Evolutionary conservation across 2,329 filamentous ascomycete species (phyloP), one percentile per base, ranked within the genome.

Genomic region (Phoma sp.): DNA sequence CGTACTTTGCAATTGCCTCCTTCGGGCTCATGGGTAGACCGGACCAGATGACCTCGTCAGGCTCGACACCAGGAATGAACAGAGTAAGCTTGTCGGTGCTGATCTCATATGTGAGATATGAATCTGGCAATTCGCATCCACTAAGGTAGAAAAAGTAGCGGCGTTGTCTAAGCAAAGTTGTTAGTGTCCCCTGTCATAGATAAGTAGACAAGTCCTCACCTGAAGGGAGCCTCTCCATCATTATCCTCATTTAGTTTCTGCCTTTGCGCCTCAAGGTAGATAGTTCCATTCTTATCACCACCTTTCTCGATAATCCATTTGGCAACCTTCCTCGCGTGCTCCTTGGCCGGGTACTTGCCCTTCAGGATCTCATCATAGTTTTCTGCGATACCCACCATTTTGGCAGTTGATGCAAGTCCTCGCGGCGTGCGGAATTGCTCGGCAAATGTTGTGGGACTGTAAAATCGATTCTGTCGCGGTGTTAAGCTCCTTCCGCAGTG

Each of bases 131-230:
- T 58, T 87, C 83, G 70, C 87, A 96, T 65, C 95, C 95, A 23
- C 91, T 93, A 39, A 98, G 82, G 77, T 99, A 99, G 84, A 90
- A 97, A 79, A 99, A 99, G 75, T 87, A 90, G 50, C 95, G 88
- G 59, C 93, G 90, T 77, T 97, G 93, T 61, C 91, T 92, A 38
- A 63, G n/a, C 9, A 7, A 9, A 18, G 23, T 14, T 22, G 41
- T 43, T 7, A 53, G 33, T 30, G 14, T 43, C 38, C 14, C 23
- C 23, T 25, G 24, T 33, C 36, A 24, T 11, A 14, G 42, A 24
- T 22, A 3, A 32, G 10, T 11, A 29, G 5, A 8, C 13, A 29
- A 4, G 8, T n/a, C 14, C 3, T 25, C 81, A 92, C 86, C 91
- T 84, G 75, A 96, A 97, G 23, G 86, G 91, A 67, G 87, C 84